phyloP scores from a whole-genome alignment of 768 basidiomycete species.

The Mycena venus region DNA sequence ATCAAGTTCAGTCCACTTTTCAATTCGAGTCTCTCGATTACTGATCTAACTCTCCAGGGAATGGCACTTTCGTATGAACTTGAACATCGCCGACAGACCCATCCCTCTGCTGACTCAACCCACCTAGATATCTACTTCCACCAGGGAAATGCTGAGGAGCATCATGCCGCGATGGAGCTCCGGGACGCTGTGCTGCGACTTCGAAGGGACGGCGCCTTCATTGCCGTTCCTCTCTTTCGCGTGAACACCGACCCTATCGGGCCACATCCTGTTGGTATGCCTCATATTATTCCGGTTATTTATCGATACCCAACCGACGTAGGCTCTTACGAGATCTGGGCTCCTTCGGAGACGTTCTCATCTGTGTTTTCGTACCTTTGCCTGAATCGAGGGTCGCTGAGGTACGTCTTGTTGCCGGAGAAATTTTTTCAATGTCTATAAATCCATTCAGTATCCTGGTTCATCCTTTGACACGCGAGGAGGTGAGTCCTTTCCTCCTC shows the following conservation, averaged over 20 bases:
- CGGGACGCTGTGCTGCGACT: constrained; percentile 80
- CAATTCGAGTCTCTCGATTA: neutral
- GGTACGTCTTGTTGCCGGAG: constrained; percentile 52
- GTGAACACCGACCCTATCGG: constrained; percentile 80
- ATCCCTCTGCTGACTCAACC: neutral
- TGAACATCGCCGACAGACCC: neutral
- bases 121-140: constrained; percentile 82
- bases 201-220: constrained; percentile 81
- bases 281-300: too few relatives aligned
- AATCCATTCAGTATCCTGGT: constrained; percentile 69
- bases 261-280: constrained; percentile 81
- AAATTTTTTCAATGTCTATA: neutral
- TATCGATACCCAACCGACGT: neutral
- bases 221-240: constrained; percentile 81
- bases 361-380: constrained; percentile 83
- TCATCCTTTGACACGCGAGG: constrained; percentile 80
- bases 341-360: constrained; percentile 78
- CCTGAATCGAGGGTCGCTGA: constrained; percentile 74
- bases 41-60: constrained; percentile 57
- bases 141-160: constrained; percentile 72
- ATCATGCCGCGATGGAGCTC: constrained; percentile 74
- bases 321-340: constrained; percentile 92
- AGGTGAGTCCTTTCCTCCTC: constrained; percentile 57
- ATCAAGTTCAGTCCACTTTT: constrained; percentile 63
- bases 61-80: constrained; percentile 82